Evolutionary conservation across 768 basidiomycete genomes (phyloP), one percentile per base, ranked within the genome.

Genomic region (Lactarius trivialis): DNA sequence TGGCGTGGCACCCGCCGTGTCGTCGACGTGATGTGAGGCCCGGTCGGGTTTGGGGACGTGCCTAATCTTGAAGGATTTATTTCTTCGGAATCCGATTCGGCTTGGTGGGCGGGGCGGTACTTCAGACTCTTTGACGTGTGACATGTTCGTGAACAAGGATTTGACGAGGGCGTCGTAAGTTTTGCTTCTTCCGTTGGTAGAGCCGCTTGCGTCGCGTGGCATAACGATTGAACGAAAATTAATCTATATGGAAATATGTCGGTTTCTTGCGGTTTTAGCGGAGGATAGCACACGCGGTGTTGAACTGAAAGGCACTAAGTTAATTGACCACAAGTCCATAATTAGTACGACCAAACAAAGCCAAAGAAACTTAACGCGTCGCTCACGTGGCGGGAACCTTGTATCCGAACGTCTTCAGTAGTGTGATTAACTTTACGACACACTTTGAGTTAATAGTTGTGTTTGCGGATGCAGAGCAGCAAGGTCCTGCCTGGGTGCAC

Each of bases 41-140:
- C 15, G 39, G 48, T 63, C 58, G 37, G 30, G 54, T 17, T 55
- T 53, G 19, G 28, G 30, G 30, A 43, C 45, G 37, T 41, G 39
- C 37, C 33, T 64, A 0, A 9, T 36, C 34, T 60, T 60, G 11
- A 28, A 15, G 15, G 51, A 15, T 8, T 45, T 58, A 8, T 49
- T 49, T 28, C 45, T 51, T 43, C 53, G 50, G 43, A 67, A 67
- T 37, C 65, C 65, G 26, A 67, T 67, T n/a, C 65, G 63, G 30
- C 65, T 67, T 58, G 56, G 65, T 30, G 65, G 64, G 65, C 65
- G 65, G 45, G 65, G 59, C 24, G 64, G 64, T 24, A 61, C 7
- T 7, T 67, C 63, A 5, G 52, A 37, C 15, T 64, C 65, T 21
- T 56, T 56, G 37, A 39, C 36, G 63, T 56, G 63, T 37, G 65